A percentile compares a stretch with the other conserved stretches of the same genome.
These are phyloP conservation scores for Cardamine occulta DNA, from an alignment of 345 rosid genomes.

Conservation along the genomic window DNA sequence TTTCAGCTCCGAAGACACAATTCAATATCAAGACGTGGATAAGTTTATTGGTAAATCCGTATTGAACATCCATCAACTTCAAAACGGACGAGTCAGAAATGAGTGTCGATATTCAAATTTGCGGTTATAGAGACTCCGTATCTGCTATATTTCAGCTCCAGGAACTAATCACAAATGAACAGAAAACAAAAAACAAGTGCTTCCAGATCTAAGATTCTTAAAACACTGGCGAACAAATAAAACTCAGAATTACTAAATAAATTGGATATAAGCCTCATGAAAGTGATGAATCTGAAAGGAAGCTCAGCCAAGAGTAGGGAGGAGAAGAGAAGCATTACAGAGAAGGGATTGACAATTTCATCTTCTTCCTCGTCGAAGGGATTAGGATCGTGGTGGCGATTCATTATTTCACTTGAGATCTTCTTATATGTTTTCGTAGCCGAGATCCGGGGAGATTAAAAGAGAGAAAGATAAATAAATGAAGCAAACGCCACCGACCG, in stretches of 20 bases:
- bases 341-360: constrained; percentile 77
- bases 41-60: neutral
- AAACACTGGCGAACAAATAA: neutral
- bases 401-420: constrained; percentile 47
- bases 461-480: neutral
- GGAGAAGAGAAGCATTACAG: constrained; percentile 46
- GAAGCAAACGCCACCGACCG: constrained; percentile 27
- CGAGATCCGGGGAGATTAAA: neutral
- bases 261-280: neutral
- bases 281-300: constrained; percentile 3
- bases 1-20: neutral
- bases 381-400: constrained; percentile 81
- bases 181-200: neutral
- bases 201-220: constrained; percentile 21
- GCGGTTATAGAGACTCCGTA: neutral
- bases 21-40: neutral
- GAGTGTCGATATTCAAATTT: neutral
- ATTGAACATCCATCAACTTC: neutral
- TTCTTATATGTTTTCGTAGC: neutral
- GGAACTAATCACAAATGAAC: neutral
- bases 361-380: constrained; percentile 71
- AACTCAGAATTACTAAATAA: neutral
- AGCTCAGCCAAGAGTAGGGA: constrained; percentile 2
- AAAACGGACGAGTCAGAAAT: neutral
- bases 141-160: neutral